Evolutionary conservation across 768 basidiomycete species (phyloP).

Genomic region (Auricularia sp.): DNA sequence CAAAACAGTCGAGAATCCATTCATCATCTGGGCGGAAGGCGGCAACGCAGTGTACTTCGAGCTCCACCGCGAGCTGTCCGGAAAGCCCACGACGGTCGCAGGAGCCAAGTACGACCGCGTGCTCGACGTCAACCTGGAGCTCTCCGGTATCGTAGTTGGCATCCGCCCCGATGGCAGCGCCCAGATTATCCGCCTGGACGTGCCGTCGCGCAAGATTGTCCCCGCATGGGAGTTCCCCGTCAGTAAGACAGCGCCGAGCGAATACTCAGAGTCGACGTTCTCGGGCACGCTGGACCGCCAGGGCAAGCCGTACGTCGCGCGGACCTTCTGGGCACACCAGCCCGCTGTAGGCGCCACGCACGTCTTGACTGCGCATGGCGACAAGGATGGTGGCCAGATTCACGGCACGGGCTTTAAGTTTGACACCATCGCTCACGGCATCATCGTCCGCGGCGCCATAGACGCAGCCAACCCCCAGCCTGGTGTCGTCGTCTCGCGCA

Average conservation of each 20-base stretch:
- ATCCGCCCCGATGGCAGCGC: constrained; percentile 44
- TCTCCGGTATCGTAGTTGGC: constrained; percentile 51
- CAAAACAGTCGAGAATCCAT: constrained; percentile 15
- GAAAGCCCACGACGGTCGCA: constrained; percentile 34
- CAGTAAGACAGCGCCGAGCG: constrained; percentile 30
- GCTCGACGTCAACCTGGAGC: constrained; percentile 49
- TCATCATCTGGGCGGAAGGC: constrained; percentile 47
- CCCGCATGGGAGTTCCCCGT: constrained; percentile 45
- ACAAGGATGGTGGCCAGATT: constrained; percentile 34
- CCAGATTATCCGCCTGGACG: constrained; percentile 41
- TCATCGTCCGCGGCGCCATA: constrained; percentile 48
- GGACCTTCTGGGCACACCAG: constrained; percentile 56
- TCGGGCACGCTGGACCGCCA: constrained; percentile 42
- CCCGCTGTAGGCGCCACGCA: constrained; percentile 46
- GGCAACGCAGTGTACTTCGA: constrained; percentile 36
- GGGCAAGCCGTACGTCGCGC: constrained; percentile 45
- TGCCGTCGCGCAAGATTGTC: constrained; percentile 29
- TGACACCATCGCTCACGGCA: constrained; percentile 54
- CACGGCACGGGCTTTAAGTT: constrained; percentile 47
- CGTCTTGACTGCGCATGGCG: constrained; percentile 38
- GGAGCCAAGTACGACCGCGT: constrained; percentile 39
- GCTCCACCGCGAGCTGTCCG: constrained; percentile 42
- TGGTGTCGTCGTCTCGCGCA: constrained; percentile 27
- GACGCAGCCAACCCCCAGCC: constrained; percentile 35
- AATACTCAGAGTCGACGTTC: constrained; percentile 41